Conservation (phyloP, 306 rosid species). For the Castanea sativa region DNA sequence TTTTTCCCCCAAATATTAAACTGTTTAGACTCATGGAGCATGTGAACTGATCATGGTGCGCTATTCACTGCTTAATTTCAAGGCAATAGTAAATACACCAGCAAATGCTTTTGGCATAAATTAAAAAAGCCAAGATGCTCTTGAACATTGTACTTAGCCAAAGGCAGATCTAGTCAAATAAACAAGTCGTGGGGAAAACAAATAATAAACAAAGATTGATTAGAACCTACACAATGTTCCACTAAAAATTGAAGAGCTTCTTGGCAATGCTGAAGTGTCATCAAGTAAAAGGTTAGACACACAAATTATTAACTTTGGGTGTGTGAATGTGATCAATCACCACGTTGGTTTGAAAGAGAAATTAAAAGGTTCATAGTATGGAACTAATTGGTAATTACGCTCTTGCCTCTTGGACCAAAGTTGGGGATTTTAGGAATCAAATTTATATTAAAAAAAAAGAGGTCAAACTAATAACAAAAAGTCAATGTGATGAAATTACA, state of each 20-base stretch:
- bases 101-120: neutral
- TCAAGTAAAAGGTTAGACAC: neutral
- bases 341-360: neutral
- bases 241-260: neutral
- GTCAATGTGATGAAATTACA: conserved; percentile 11
- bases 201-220: neutral
- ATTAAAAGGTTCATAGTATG: neutral
- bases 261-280: neutral
- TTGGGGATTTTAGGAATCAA: neutral
- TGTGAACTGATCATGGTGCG: neutral
- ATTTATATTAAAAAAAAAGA: neutral
- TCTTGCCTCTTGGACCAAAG: neutral
- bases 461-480: neutral
- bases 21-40: neutral
- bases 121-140: neutral
- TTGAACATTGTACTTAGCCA: neutral
- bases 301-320: neutral
- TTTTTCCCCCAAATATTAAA: neutral
- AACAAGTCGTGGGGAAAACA: neutral
- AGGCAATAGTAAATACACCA: neutral
- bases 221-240: neutral
- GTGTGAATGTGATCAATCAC: neutral
- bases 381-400: neutral
- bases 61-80: neutral
- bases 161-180: neutral